These are phyloP conservation scores for Colletotrichum liriopes DNA, from an alignment of 2,329 filamentous ascomycete species.

Conservation along the genomic window DNA sequence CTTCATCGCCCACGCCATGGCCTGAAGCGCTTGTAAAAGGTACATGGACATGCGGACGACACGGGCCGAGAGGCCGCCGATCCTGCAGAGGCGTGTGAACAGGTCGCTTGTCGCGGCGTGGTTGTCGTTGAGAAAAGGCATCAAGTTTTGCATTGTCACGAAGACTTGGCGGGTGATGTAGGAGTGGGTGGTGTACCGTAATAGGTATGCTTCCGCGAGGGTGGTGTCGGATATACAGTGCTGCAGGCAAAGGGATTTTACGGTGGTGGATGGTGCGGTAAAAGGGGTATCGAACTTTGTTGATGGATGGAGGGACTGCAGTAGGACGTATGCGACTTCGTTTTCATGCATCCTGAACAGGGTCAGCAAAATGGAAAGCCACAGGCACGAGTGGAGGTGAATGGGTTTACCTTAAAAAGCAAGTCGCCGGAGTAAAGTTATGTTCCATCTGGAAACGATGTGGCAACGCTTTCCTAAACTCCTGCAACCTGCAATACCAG, in stretches of 20 bases:
- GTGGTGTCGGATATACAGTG: constrained; percentile 39
- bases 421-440: constrained; percentile 31
- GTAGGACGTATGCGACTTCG: constrained; percentile 34
- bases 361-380: background rate
- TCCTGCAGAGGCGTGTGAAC: constrained; percentile 37
- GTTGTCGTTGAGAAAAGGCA: constrained; percentile 34
- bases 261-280: constrained; percentile 19
- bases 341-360: constrained; percentile 36
- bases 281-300: constrained; percentile 30
- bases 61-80: constrained; percentile 37
- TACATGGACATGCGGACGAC: constrained; percentile 40
- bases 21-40: constrained; percentile 36
- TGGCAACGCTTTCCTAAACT: constrained; percentile 21
- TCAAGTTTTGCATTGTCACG: constrained; percentile 36
- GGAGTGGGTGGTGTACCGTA: constrained; percentile 20
- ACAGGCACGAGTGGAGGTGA: background rate
- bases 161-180: constrained; percentile 37
- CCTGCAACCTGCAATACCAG: constrained; percentile 22
- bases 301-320: constrained; percentile 27
- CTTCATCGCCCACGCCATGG: constrained; percentile 42
- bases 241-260: constrained; percentile 33
- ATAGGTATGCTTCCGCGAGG: constrained; percentile 30
- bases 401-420: constrained; percentile 27
- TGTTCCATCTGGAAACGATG: constrained; percentile 22
- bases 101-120: constrained; percentile 30